A percentile compares a stretch with the other conserved stretches of the same genome.
These are phyloP conservation scores for Cyclostephanos tholiformis DNA, from an alignment of 108 stramenopile genomes.

Conservation along the genomic window DNA sequence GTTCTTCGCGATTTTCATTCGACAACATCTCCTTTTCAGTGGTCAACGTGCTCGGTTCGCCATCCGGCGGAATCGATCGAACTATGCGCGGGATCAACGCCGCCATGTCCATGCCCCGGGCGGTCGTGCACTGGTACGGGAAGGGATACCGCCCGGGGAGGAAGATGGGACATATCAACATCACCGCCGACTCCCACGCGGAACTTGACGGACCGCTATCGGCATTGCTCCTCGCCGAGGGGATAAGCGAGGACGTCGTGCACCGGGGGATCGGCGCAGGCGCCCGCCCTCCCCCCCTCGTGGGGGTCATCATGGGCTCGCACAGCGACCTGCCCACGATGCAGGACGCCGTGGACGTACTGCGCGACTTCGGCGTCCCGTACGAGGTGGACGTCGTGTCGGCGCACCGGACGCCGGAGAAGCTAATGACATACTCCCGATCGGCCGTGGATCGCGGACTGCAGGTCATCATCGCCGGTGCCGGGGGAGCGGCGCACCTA, in stretches of 20 bases:
- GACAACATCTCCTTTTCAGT: conserved; percentile 28
- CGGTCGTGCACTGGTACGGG: conserved; percentile 98
- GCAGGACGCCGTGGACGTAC: conserved; percentile 88
- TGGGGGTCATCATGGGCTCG: conserved; percentile 98
- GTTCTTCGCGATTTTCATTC: conserved; percentile 8
- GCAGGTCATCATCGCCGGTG: conserved; percentile 95
- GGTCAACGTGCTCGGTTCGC: conserved; percentile 88
- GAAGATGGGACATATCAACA: conserved; percentile 98
- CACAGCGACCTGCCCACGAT: conserved; percentile 98
- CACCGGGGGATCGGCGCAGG: conserved; percentile 29
- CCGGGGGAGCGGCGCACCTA: conserved; percentile 99
- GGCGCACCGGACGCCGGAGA: conserved; percentile 97
- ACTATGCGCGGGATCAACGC: conserved; percentile 83
- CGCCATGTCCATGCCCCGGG: conserved; percentile 78
- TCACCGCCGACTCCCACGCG: conserved; percentile 83
- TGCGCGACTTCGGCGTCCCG: conserved; percentile 87
- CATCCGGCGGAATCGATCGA: conserved; percentile 70
- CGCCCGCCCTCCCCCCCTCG: conserved; percentile 68
- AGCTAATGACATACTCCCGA: conserved; percentile 89
- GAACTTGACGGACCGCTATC: conserved; percentile 66
- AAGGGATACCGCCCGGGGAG: conserved; percentile 91
- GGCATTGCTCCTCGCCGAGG: conserved; percentile 65
- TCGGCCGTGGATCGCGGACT: conserved; percentile 88
- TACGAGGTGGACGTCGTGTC: conserved; percentile 98
- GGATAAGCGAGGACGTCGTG: conserved; percentile 62